Evolutionary conservation across 2,329 filamentous ascomycete genomes (phyloP), one percentile per base, ranked within the genome.

Genomic region (Raffaelea deltoideospora): DNA sequence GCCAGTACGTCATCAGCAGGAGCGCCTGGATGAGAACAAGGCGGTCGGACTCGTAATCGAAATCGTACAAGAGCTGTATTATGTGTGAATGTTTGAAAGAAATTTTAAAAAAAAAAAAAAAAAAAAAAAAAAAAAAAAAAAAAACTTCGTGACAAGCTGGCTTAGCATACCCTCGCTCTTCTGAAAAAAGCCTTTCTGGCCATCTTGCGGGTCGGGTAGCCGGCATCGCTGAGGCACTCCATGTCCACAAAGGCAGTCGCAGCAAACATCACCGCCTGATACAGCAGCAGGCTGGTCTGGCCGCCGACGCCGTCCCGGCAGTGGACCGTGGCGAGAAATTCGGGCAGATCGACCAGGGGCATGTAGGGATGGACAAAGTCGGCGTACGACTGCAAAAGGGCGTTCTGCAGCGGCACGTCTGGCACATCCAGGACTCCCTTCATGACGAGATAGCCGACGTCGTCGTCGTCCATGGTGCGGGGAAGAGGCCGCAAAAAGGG

Each of bases 1-100:
- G 95, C 81, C 88, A 96, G 56, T 93, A 94, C 4, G 87, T 94
- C 81, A 95, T 87, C 41, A 95, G 68, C 19, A 95, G 66, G 18
- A 95, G 66, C 5, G 83, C 79, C 57, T 95, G 88, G 14, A 95
- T 85, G 20, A 95, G 69, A 17, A 85, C 75, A 40, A 95, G 78
- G 35, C 87, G 81, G 55, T 95, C 87, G 31, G 77, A 74, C 57
- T 96, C 88, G 56, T 92, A 93, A 56, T 96, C 88, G 47, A 94
- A 92, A 53, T 95, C 87, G 58, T 95, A 95, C 15, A 96, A 67
- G 3, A 90, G 68, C 76, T 85, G 19, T 10, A 4, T 9, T n/a
- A 14, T 28, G n/a, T n/a, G n/a, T n/a, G n/a, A 6, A 28, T 9
- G n/a, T n/a, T n/a, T n/a, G n/a, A n/a, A n/a, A n/a, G n/a, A n/a